Evolutionary conservation across 768 basidiomycete genomes (phyloP).

Genomic region (Auriscalpium microsporum): DNA sequence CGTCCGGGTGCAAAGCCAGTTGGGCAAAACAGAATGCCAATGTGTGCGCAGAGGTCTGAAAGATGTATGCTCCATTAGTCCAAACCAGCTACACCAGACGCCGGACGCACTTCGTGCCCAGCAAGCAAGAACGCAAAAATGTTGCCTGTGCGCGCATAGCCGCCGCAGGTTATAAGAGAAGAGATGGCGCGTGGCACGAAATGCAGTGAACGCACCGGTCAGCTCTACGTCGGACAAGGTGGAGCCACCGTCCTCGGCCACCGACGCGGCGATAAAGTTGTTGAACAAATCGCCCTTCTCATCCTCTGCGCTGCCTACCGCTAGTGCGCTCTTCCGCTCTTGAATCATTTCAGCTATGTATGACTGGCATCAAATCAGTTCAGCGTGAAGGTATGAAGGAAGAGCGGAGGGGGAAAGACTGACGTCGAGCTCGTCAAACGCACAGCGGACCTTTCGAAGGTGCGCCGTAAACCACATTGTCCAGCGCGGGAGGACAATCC

Average conservation of each 20-base stretch:
- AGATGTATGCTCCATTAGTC: neutral
- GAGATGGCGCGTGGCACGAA: neutral
- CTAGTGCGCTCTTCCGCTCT: neutral
- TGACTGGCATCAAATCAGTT: neutral
- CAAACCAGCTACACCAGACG: neutral
- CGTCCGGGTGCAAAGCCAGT: constrained; percentile 33
- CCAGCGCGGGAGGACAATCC: constrained; percentile 21
- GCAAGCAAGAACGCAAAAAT: constrained; percentile 27
- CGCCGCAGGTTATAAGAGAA: neutral
- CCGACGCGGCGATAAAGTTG: constrained; percentile 17
- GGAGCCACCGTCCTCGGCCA: constrained; percentile 5
- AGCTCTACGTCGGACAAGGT: constrained; percentile 18
- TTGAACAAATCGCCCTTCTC: constrained; percentile 20
- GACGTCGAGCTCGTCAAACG: constrained; percentile 23
- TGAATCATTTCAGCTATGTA: constrained; percentile 23
- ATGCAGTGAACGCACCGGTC: constrained; percentile 1
- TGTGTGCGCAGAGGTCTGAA: constrained; percentile 30
- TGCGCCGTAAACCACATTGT: constrained; percentile 16
- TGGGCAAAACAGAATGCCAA: constrained; percentile 31
- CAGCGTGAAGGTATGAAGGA: neutral
- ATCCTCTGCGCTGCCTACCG: constrained; percentile 3
- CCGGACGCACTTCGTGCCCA: constrained; percentile 22
- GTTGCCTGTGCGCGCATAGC: constrained; percentile 6
- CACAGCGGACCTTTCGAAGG: constrained; percentile 15
- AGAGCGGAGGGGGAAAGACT: neutral